phyloP scores from a whole-genome alignment of 495 filamentous ascomycete species.

The Penicillium angulare region DNA sequence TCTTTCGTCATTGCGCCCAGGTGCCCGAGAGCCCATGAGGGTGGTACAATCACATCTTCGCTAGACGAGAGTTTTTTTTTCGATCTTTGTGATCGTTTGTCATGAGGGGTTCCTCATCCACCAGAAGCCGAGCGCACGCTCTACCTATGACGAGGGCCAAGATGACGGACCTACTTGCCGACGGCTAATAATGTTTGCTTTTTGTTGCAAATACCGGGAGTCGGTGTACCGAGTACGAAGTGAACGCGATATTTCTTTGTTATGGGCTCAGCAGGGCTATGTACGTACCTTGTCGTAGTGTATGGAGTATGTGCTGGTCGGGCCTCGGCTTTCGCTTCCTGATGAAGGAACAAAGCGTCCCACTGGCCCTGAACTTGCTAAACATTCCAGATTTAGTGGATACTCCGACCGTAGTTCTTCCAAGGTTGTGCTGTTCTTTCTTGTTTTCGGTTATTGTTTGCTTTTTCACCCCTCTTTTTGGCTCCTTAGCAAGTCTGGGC shows the following conservation, averaged over 20 bases:
- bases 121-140: neutral
- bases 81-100: neutral
- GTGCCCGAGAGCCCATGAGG: too few relatives aligned
- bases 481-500: neutral
- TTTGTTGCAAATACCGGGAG: neutral
- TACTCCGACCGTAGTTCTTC: too few relatives aligned
- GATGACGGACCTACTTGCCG: neutral
- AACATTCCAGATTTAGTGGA: neutral
- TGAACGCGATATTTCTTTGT: too few relatives aligned
- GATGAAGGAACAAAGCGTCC: neutral
- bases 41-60: too few relatives aligned
- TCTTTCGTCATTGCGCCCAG: neutral
- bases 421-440: too few relatives aligned
- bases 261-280: too few relatives aligned
- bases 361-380: neutral
- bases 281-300: too few relatives aligned
- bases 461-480: neutral
- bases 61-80: too few relatives aligned
- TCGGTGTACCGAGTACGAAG: too few relatives aligned
- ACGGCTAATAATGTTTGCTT: neutral
- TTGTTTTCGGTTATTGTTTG: neutral
- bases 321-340: slow-evolving; percentile 5
- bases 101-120: neutral
- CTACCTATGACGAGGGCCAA: slow-evolving; percentile 6
- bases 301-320: neutral